Percentiles rank a stretch among this genome's conserved stretches.
These are phyloP conservation scores for Linaria vulgaris DNA, from an alignment of 257 asterid species.

Conservation along the genomic window DNA sequence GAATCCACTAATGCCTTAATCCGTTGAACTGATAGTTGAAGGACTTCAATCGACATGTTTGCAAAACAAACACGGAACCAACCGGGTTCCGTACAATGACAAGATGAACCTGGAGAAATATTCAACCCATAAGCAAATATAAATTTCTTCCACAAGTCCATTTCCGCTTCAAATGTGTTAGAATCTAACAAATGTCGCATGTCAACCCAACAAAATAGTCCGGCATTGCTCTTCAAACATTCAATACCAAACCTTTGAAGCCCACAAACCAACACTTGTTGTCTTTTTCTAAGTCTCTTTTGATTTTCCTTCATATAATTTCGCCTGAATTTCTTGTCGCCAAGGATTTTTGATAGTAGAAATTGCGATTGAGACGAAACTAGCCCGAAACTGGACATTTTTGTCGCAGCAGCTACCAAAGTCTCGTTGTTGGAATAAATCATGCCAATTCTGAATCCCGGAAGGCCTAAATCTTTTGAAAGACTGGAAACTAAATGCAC, in stretches of 20 bases:
- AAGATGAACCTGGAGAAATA: conserved; percentile 41
- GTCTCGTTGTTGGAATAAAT: conserved; percentile 36
- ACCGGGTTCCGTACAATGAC: conserved; percentile 45
- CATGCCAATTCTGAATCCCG: conserved; percentile 41
- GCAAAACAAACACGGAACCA: conserved; percentile 52
- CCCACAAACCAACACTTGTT: conserved; percentile 23
- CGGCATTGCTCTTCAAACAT: conserved; percentile 39
- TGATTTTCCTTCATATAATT: conserved; percentile 17
- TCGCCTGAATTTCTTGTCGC: conserved; percentile 20
- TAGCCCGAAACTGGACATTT: conserved; percentile 48
- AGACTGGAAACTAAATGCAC: conserved; percentile 43
- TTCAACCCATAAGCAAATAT: conserved; percentile 32
- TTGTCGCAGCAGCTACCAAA: conserved; percentile 33
- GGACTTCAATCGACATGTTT: conserved; percentile 26
- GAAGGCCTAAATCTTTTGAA: conserved; percentile 45
- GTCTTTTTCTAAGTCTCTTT: conserved; percentile 25
- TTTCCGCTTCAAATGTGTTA: conserved; percentile 31
- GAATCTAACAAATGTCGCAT: conserved; percentile 30
- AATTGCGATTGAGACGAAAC: conserved; percentile 40
- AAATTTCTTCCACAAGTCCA: conserved; percentile 38
- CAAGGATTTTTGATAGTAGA: conserved; percentile 26
- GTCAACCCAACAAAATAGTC: conserved; percentile 42
- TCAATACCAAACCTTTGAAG: conserved; percentile 25
- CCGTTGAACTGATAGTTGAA: conserved; percentile 27
- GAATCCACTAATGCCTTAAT: conserved; percentile 29